These are phyloP conservation scores for Senna siamea DNA, from an alignment of 306 rosid species.

Conservation along the genomic window DNA sequence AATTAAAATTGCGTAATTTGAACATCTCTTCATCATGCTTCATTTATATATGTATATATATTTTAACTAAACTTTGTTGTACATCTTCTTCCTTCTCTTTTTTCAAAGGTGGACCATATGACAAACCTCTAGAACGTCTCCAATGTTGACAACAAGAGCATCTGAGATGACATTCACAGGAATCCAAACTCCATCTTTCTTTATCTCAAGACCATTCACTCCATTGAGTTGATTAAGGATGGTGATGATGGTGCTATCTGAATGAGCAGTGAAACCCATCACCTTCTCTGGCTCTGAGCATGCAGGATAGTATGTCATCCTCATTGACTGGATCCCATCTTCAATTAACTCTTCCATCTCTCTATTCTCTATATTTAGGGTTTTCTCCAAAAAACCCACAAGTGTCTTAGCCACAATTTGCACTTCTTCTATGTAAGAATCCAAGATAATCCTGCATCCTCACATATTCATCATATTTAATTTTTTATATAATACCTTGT, in stretches of 20 bases:
- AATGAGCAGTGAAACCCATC: slow-evolving; percentile 51
- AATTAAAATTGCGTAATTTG: too few species aligned
- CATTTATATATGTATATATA: too few species aligned
- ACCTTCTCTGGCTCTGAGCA: slow-evolving; percentile 57
- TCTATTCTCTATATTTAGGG: slow-evolving; percentile 35
- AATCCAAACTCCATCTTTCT: slow-evolving; percentile 53
- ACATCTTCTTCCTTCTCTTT: too few species aligned
- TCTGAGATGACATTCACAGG: slow-evolving; percentile 40
- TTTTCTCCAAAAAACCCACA: slow-evolving; percentile 36
- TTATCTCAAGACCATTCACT: slow-evolving; percentile 51
- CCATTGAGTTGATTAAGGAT: slow-evolving; percentile 56
- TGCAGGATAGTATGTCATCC: slow-evolving; percentile 57
- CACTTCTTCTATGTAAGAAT: slow-evolving; percentile 38
- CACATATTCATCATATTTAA: background rate
- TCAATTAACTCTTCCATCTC: slow-evolving; percentile 43
- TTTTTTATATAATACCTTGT: too few species aligned
- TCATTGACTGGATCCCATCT: slow-evolving; percentile 51
- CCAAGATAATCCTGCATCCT: slow-evolving; percentile 42
- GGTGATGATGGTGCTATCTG: slow-evolving; percentile 49
- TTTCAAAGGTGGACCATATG: too few species aligned
- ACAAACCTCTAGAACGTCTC: slow-evolving; percentile 57
- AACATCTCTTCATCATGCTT: too few species aligned
- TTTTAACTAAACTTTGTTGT: too few species aligned
- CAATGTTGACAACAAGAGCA: slow-evolving; percentile 54
- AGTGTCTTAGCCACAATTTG: slow-evolving; percentile 35